phyloP scores from a whole-genome alignment of 371 early-diverging fungal species.

The Apophysomyces sp. region DNA sequence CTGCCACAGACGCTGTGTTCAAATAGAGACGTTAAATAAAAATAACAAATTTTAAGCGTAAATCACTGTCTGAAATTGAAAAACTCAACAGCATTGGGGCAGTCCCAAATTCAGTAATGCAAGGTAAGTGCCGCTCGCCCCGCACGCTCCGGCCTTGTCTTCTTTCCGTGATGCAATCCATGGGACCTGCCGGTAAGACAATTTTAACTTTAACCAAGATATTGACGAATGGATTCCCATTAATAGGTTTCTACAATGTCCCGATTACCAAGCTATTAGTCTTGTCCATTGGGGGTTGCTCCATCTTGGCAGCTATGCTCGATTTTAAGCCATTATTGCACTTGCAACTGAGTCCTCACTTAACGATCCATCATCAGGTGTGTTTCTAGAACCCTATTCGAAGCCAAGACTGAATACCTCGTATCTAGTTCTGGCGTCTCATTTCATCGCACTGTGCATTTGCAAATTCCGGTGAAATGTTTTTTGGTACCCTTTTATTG shows the following conservation, averaged over 20 bases:
- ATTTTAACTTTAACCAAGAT: not conserved
- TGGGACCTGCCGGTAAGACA: conserved; percentile 30
- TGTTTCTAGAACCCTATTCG: not conserved
- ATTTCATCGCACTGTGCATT: conserved; percentile 62
- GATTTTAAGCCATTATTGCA: conserved; percentile 56
- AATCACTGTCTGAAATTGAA: too few relatives aligned
- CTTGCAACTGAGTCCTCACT: conserved; percentile 66
- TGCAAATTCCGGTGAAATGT: conserved; percentile 62
- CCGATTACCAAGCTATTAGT: conserved; percentile 68
- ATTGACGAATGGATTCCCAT: not conserved
- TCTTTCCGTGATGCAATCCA: conserved; percentile 26
- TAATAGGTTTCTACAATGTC: conserved; percentile 65
- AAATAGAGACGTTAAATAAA: too few relatives aligned
- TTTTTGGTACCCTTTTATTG: conserved; percentile 64
- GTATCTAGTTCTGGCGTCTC: conserved; percentile 59
- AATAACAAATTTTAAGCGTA: too few relatives aligned
- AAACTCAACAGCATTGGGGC: too few relatives aligned
- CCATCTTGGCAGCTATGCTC: conserved; percentile 58
- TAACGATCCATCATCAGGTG: conserved; percentile 70
- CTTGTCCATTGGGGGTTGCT: conserved; percentile 52
- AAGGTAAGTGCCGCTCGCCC: too few relatives aligned
- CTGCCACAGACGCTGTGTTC: too few relatives aligned
- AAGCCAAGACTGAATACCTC: not conserved
- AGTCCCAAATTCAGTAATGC: too few relatives aligned
- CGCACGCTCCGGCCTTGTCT: not conserved